Evolutionary conservation across 2,329 filamentous ascomycete species (phyloP).

Genomic region (Parastagonospora avenae): DNA sequence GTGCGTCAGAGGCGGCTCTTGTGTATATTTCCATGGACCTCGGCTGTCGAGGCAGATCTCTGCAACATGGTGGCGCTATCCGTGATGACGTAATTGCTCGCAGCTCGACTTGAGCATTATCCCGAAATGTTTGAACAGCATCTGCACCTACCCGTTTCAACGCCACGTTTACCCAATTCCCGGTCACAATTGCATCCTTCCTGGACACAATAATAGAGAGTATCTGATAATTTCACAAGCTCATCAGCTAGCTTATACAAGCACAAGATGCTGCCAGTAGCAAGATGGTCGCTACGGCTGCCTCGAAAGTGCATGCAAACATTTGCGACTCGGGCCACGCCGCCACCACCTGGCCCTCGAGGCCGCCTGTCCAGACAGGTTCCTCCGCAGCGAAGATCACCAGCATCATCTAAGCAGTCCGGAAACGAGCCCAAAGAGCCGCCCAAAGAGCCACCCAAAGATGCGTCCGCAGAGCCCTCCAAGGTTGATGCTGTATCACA

Average conservation of each 20-base stretch:
- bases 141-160: no score
- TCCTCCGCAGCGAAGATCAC: constrained; percentile 13
- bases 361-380: constrained; percentile 26
- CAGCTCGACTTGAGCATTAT: constrained; percentile 1
- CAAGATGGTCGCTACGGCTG: constrained; percentile 35
- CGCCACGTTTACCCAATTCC: no score
- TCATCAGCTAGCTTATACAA: background rate
- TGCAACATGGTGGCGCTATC: background rate
- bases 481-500: constrained; percentile 51
- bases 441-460: constrained; percentile 18
- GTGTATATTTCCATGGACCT: no score
- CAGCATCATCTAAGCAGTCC: constrained; percentile 15
- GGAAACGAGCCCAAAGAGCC: constrained; percentile 8
- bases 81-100: constrained; percentile 3
- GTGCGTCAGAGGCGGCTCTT: no score
- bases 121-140: background rate
- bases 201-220: no score
- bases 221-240: no score
- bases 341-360: constrained; percentile 25
- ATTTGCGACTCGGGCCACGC: constrained; percentile 28
- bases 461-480: constrained; percentile 25
- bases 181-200: no score
- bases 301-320: constrained; percentile 29
- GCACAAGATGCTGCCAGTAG: constrained; percentile 28
- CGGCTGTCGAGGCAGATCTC: background rate